Conservation (phyloP, 2,329 filamentous ascomycete species). For the Sporothrix brasiliensis region DNA sequence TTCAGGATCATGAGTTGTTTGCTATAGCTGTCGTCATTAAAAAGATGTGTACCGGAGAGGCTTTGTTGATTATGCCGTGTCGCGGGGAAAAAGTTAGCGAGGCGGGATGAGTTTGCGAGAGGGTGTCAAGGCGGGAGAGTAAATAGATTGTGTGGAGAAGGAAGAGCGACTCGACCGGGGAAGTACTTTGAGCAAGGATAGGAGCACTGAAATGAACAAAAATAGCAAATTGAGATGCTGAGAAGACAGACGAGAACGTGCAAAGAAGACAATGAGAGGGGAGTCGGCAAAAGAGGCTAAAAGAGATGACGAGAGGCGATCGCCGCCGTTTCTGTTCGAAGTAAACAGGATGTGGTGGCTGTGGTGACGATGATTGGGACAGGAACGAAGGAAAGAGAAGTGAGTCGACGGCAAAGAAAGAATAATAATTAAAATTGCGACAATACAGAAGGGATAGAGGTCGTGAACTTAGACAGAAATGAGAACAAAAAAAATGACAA, state of each 20-base stretch:
- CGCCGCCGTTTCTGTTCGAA: not conserved
- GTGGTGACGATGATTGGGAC: not conserved
- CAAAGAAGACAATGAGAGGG: not conserved
- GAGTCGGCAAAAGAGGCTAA: not conserved
- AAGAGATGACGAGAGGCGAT: not conserved
- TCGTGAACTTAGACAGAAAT: not conserved
- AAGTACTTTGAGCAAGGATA: constrained; percentile 3
- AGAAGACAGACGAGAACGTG: constrained; percentile 15
- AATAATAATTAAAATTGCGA: not conserved
- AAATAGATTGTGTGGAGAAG: not conserved
- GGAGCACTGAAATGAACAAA: constrained; percentile 1
- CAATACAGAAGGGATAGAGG: not conserved
- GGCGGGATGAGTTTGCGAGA: not conserved
- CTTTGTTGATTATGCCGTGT: constrained; percentile 24
- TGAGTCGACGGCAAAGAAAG: not conserved
- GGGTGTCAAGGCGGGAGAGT: not conserved
- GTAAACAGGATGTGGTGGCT: constrained; percentile 19
- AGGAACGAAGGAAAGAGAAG: not conserved
- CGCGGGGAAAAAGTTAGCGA: not conserved
- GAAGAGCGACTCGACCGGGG: not conserved
- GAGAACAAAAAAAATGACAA: not conserved
- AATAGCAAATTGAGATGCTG: constrained; percentile 24
- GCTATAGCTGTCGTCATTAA: too few species aligned
- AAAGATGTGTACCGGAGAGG: not conserved
- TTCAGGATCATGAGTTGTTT: too few species aligned